Conservation (phyloP, 345 rosid species). For the Salix udensis region DNA sequence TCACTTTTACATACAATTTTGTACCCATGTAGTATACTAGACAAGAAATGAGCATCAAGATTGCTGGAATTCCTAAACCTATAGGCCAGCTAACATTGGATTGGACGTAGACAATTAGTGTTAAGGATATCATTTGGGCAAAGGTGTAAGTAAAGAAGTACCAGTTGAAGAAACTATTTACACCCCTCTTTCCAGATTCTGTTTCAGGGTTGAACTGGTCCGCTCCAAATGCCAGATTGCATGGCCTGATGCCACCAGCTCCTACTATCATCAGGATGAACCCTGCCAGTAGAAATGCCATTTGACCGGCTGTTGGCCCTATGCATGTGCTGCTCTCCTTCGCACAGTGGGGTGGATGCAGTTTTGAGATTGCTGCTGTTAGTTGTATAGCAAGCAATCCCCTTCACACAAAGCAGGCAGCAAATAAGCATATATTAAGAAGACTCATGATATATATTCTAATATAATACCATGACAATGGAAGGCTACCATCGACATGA, state of each 20-base stretch:
- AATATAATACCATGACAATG: too few relatives aligned
- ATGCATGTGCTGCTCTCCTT: not conserved
- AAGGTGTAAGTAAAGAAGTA: constrained; percentile 48
- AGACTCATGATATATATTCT: too few relatives aligned
- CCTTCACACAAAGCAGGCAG: not conserved
- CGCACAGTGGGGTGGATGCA: not conserved
- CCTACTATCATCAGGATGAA: constrained; percentile 18
- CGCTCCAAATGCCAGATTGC: constrained; percentile 53
- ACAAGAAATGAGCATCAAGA: constrained; percentile 42
- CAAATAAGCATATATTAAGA: too few relatives aligned
- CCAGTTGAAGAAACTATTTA: constrained; percentile 61
- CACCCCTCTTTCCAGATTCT: constrained; percentile 37
- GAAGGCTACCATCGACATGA: too few relatives aligned
- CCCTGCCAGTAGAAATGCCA: not conserved
- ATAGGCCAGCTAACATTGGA: constrained; percentile 54
- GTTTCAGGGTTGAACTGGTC: constrained; percentile 56
- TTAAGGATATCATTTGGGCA: constrained; percentile 40
- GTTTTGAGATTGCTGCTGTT: not conserved
- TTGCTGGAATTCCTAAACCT: constrained; percentile 51
- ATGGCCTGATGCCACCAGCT: constrained; percentile 51
- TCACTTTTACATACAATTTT: constrained; percentile 33
- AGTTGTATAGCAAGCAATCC: too few relatives aligned
- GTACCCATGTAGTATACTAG: constrained; percentile 37
- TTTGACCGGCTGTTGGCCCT: not conserved
- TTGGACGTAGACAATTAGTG: constrained; percentile 48